Evolutionary conservation across 208 protist genomes (phyloP).

Genomic region (Trypanosomatidae sp.): DNA sequence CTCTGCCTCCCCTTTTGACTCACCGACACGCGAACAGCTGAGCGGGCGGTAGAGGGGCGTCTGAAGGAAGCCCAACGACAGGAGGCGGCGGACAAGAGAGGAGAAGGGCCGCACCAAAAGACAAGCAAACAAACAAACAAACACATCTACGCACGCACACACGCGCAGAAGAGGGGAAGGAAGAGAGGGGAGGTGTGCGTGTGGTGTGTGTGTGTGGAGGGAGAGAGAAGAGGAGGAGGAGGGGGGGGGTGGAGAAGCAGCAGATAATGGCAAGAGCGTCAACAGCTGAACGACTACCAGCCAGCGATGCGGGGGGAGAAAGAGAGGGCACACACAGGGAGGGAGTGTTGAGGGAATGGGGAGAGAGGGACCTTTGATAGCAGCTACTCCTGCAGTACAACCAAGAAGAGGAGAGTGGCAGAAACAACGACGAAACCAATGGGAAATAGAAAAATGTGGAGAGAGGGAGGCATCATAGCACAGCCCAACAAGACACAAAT

Average conservation of each 20-base stretch:
- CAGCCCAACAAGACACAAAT: neutral
- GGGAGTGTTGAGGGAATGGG: neutral
- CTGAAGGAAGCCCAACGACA: neutral
- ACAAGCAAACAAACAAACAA: too few species aligned
- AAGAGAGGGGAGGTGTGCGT: neutral
- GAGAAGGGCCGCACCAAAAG: neutral
- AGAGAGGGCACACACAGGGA: neutral
- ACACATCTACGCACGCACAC: neutral
- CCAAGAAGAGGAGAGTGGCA: neutral
- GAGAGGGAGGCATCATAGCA: neutral
- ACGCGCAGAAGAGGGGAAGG: neutral
- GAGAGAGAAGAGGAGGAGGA: neutral
- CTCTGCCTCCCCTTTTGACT: neutral
- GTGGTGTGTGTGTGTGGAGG: neutral
- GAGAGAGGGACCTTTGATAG: neutral
- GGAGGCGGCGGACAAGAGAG: neutral
- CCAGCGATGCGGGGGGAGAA: neutral
- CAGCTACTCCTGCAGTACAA: neutral
- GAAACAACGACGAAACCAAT: neutral
- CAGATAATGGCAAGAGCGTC: neutral
- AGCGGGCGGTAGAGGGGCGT: neutral
- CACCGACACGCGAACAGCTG: neutral
- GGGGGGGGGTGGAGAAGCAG: neutral
- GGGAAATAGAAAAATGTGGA: neutral
- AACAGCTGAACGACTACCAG: neutral